Conservation (phyloP, 306 rosid genomes). For the Quercus wislizeni region DNA sequence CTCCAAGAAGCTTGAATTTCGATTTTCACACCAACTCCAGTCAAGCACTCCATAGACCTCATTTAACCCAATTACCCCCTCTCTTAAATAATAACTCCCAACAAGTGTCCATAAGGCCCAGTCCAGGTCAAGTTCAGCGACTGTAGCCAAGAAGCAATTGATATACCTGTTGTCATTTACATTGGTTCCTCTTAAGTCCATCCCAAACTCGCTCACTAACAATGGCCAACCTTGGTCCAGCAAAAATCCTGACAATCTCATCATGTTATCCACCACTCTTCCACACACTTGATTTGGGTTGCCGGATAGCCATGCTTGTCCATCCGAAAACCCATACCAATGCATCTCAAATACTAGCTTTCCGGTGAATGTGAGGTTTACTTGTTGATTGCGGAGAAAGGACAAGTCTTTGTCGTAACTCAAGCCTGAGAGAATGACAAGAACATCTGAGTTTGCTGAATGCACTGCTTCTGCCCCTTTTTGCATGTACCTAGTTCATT, state of each 20-base stretch:
- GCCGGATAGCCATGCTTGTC: slow-evolving; percentile 59
- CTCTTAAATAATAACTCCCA: slow-evolving; percentile 76
- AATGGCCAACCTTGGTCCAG: slow-evolving; percentile 74
- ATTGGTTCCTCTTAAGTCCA: slow-evolving; percentile 70
- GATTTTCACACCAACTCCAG: slow-evolving; percentile 50
- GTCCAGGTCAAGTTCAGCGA: slow-evolving; percentile 76
- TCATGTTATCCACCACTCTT: slow-evolving; percentile 43
- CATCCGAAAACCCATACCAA: slow-evolving; percentile 77
- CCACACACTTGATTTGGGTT: slow-evolving; percentile 88
- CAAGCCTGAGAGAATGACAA: slow-evolving; percentile 79
- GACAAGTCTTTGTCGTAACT: slow-evolving; percentile 65
- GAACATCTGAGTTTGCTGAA: slow-evolving; percentile 69
- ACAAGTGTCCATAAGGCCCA: slow-evolving; percentile 84
- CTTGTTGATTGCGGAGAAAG: slow-evolving; percentile 39
- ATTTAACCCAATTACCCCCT: slow-evolving; percentile 66
- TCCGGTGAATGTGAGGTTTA: slow-evolving; percentile 48
- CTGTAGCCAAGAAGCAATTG: slow-evolving; percentile 56
- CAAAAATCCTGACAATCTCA: slow-evolving; percentile 52
- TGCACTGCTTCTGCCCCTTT: slow-evolving; percentile 92
- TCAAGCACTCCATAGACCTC: slow-evolving; percentile 66
- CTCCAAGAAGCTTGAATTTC: slow-evolving; percentile 50
- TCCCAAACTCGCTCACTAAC: slow-evolving; percentile 80
- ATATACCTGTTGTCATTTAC: slow-evolving; percentile 81
- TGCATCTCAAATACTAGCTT: slow-evolving; percentile 76
- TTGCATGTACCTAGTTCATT: slow-evolving; percentile 64